Conservation (phyloP, 2,329 filamentous ascomycete genomes). For the Colletotrichum siamense region DNA sequence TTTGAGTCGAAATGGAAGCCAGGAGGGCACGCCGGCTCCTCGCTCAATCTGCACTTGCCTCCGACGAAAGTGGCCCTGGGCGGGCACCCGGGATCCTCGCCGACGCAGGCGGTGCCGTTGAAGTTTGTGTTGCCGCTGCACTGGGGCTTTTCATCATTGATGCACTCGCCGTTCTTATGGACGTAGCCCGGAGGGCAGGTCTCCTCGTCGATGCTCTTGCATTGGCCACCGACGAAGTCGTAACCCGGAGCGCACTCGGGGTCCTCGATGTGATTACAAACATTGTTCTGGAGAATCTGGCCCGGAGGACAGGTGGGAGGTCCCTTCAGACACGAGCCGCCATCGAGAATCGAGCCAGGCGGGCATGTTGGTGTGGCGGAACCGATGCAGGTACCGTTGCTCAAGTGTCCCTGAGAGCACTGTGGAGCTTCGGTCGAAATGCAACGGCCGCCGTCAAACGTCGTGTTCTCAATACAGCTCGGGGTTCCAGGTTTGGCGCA, state of each 20-base stretch:
- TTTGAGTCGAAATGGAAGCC: background rate
- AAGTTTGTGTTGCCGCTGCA: background rate
- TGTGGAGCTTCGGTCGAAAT: fast-evolving
- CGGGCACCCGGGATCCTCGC: background rate
- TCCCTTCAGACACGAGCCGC: background rate
- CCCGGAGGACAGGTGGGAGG: background rate
- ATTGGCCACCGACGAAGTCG: background rate
- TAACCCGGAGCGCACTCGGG: background rate
- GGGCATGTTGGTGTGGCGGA: background rate
- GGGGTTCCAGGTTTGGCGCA: background rate
- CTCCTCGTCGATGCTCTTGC: background rate
- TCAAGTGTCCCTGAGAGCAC: fast-evolving
- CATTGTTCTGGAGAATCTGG: background rate
- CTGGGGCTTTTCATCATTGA: background rate
- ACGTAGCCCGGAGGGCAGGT: background rate
- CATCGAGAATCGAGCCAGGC: background rate
- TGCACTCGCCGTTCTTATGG: background rate
- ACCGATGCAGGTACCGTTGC: background rate
- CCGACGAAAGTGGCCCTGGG: background rate
- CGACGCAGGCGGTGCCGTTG: background rate
- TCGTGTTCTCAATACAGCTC: background rate
- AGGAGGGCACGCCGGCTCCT: background rate
- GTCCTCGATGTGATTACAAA: background rate
- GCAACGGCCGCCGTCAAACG: fast-evolving
- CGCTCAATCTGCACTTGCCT: background rate